These are phyloP conservation scores for Flaveria floridana DNA, from an alignment of 140 eudicot genomes.

Conservation along the genomic window DNA sequence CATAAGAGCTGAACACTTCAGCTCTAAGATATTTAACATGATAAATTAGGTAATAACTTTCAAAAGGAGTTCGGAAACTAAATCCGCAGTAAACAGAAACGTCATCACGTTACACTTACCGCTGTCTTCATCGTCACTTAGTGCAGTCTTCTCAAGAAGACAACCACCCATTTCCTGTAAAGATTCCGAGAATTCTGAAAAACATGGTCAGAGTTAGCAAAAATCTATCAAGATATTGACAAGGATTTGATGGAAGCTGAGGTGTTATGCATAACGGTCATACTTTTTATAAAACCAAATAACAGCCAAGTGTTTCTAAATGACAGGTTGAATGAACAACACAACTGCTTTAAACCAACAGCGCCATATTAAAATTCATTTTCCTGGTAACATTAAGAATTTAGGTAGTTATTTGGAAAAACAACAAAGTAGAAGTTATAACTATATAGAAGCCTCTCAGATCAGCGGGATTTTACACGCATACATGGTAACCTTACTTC, in stretches of 20 bases:
- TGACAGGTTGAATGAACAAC: neutral
- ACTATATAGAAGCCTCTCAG: neutral
- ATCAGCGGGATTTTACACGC: neutral
- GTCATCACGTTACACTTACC: constrained; percentile 49
- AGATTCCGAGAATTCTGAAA: constrained; percentile 91
- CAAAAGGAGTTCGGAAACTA: constrained; percentile 1
- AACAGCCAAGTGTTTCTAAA: neutral
- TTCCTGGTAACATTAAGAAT: neutral
- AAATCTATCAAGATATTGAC: constrained; percentile 1
- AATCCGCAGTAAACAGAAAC: constrained; percentile 15
- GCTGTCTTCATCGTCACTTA: constrained; percentile 85
- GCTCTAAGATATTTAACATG: constrained; percentile 13
- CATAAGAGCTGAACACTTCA: constrained; percentile 8
- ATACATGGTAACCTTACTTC: neutral
- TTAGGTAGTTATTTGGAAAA: neutral
- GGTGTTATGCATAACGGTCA: constrained; percentile 23
- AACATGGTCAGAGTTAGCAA: constrained; percentile 30
- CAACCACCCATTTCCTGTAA: constrained; percentile 85
- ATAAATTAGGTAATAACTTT: neutral
- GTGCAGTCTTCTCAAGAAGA: constrained; percentile 83
- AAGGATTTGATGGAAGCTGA: constrained; percentile 5
- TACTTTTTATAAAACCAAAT: neutral
- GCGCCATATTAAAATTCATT: neutral
- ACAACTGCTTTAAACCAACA: neutral
- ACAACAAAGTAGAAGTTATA: neutral